These are phyloP conservation scores for Penicillium turbatum DNA, from an alignment of 495 filamentous ascomycete genomes.

Conservation along the genomic window DNA sequence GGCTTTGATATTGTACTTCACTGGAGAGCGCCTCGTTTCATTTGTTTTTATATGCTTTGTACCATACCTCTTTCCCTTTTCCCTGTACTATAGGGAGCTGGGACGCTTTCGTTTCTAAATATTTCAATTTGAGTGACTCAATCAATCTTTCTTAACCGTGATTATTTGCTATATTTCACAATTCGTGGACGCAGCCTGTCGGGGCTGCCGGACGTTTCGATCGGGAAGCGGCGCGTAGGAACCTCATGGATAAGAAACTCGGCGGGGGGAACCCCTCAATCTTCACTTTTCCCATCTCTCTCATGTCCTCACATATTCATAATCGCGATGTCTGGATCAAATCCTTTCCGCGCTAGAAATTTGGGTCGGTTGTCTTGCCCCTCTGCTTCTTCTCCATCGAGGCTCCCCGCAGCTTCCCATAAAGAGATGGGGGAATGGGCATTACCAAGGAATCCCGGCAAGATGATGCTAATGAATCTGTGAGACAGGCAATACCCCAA, in stretches of 20 bases:
- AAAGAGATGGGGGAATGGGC: not conserved
- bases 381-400: slow-evolving; percentile 10
- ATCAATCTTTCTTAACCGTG: not conserved
- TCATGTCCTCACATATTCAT: slow-evolving; percentile 20
- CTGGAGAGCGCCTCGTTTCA: not conserved
- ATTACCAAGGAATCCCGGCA: not conserved
- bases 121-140: slow-evolving; percentile 1
- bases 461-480: slow-evolving; percentile 6
- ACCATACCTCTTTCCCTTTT: not conserved
- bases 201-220: slow-evolving; percentile 30
- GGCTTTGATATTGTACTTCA: slow-evolving; percentile 5
- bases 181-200: slow-evolving; percentile 17
- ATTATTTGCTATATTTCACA: slow-evolving; percentile 2
- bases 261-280: slow-evolving; percentile 23
- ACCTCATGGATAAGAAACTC: slow-evolving; percentile 28
- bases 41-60: slow-evolving; percentile 8
- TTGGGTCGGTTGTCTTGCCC: slow-evolving; percentile 29
- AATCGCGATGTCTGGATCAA: slow-evolving; percentile 50
- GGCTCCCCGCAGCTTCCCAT: not conserved
- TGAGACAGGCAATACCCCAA: slow-evolving; percentile 13
- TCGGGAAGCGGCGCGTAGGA: slow-evolving; percentile 29
- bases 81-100: not conserved
- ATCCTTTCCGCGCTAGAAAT: slow-evolving; percentile 53
- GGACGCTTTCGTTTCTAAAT: slow-evolving; percentile 10
- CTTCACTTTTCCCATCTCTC: slow-evolving; percentile 15